Evolutionary conservation across 345 rosid species (phyloP), one percentile per base, ranked within the genome.

Genomic region (Alliaria petiolata): DNA sequence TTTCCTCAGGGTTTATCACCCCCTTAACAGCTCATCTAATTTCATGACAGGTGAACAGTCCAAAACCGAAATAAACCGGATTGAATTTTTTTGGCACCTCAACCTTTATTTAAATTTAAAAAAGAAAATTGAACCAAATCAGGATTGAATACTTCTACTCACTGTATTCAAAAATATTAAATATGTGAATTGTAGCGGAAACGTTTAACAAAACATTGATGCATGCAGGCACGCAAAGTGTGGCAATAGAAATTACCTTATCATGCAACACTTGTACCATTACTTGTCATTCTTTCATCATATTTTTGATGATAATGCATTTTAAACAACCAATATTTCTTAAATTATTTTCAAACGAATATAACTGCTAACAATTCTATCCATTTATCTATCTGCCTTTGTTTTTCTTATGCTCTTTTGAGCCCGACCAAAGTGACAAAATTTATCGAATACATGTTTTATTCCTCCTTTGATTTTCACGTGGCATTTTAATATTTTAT

Each of bases 221-320:
- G 68, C 52, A 49, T 50, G 75, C 42, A 38, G 15, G 25, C 2
- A 22, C 25, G 25, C 25, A 22, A 22, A 22, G 25, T 22, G 25
- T 22, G 25, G 25, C 25, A 22, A 22, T 36, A 44, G 6, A 5
- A 36, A 2, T 54, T 14, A 8, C 43, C n/a, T 20, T 14, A 13
- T 17, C 8, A 65, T 11, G 38, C 19, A 57, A 65, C 72, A 74
- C 61, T 11, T 74, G 78, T 66, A 31, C 46, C 31, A 49, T 74
- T 49, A 58, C 67, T 3, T 74, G 61, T 74, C 72, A 73, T 47
- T 19, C 35, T 47, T 8, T 65, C 52, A 13, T 56, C 36, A n/a
- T 36, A 17, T 25, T 16, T 62, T 19, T 34, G 16, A 47, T 72
- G 57, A 54, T 62, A 43, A 31, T 7, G 30, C 54, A 56, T 30